Evolutionary conservation across 169 alveolate genomes (phyloP), one percentile per base, ranked within the genome.

Genomic region (Plasmodium adleri): DNA sequence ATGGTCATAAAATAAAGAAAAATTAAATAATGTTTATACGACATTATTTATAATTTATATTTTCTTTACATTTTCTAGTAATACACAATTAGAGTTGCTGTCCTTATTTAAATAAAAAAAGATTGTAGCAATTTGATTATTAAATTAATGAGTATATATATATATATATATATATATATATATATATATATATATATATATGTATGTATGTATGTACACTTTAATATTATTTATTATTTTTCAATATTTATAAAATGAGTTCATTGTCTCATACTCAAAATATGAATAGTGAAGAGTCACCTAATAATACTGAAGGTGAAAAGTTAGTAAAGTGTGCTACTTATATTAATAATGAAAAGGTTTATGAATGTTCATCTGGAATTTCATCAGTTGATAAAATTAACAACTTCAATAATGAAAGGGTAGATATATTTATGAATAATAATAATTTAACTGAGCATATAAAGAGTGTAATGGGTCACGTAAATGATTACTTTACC

Each of bases 281-380:
- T 17, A 39, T 7, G 47, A 71, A 56, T 54, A 49, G 15, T 24
- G 24, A 62, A 39, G 47, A 39, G 9, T 39, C 47, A 39, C 47
- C 54, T 67, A 56, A 67, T 63, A 75, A 60, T n/a, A 74, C 47
- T 45, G 22, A 64, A n/a, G 32, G 74, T 28, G 74, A 85, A 43
- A 70, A 43, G 26, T 28, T 85, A 71, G 60, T 85, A 49, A 47
- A 70, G 47, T 68, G 87, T 22, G 71, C 72, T 15, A 85, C 91
- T n/a, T 85, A 58, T 66, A 45, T 70, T 62, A 85, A 85, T 85
- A 78, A 52, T 9, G 86, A 71, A 70, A 85, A 85, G 86, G 26
- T 56, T 24, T 85, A 70, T 17, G 83, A 85, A 54, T 85, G 91
- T 45, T 70, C 72, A 22, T 85, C 91, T 22, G 67, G 54, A 3